Evolutionary conservation across 768 basidiomycete species (phyloP), one percentile per base, ranked within the genome.

Genomic region (Mycena haematopus): DNA sequence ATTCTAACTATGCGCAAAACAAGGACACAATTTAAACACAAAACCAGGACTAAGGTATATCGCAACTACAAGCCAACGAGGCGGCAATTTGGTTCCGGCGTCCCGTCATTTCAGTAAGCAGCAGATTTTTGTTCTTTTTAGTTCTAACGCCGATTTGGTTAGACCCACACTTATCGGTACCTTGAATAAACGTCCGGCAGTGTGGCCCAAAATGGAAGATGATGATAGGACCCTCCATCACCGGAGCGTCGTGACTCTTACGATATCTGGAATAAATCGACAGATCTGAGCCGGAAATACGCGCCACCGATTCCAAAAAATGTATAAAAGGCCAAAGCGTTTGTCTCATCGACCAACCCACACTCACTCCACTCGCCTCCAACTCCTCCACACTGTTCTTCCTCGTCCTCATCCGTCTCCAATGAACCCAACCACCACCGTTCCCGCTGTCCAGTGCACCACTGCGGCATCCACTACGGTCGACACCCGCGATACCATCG

Each of bases 401-500:
- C 15, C 46, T 25, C 35, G 15, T 22, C 44, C 31, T 21, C 44
- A 44, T 46, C 45, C 15, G 5, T 22, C n/a, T 3, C 21, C 42
- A 22, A 60, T 60, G 58, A 40, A 52, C 24, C n/a, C 58, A 21
- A 52, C 49, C 40, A 52, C 31, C 38, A 40, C 27, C 25, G 14
- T 29, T 8, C 42, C 40, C 40, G 19, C 40, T 42, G 40, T 36
- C 25, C 36, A 52, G 46, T 45, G 2, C 22, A 27, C 73, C 13
- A 40, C 69, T 58, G 66, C 68, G 52, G 51, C 68, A 25, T 56
- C 70, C 50, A 54, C 69, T 38, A 17, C 74, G 72, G 29, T 9
- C 9, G 65, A 69, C 68, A 69, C 52, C 65, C 65, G 24, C 56
- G 65, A 70, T 14, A 61, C 62, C 54, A 69, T 70, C 40, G 73